Evolutionary conservation across 192 early-diverging fungal genomes (phyloP).

Genomic region (Backusella luteola): DNA sequence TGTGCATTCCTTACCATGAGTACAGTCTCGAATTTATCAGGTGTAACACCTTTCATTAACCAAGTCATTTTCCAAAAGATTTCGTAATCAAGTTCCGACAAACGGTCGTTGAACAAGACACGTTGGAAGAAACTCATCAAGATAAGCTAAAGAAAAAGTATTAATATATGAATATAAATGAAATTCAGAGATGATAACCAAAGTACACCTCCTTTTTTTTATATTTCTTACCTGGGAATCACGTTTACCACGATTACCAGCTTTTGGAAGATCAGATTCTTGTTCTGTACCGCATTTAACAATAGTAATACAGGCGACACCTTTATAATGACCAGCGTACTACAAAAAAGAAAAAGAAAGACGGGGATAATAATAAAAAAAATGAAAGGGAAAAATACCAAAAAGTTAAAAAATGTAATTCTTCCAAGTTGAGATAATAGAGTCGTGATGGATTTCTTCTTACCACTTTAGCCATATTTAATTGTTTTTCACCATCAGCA

Average conservation of each 20-base stretch:
- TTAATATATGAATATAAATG: background rate
- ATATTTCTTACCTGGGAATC: constrained; percentile 79
- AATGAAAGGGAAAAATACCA: constrained; percentile 17
- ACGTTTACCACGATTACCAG: constrained; percentile 94
- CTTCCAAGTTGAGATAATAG: background rate
- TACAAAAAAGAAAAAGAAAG: constrained; percentile 20
- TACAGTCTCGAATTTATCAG: constrained; percentile 79
- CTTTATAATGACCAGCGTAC: constrained; percentile 74
- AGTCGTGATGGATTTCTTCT: constrained; percentile 2
- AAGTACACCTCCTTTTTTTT: background rate
- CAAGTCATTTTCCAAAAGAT: constrained; percentile 80
- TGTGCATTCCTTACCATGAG: constrained; percentile 52
- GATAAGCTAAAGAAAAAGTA: constrained; percentile 42
- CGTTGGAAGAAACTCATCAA: constrained; percentile 93
- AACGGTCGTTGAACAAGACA: constrained; percentile 78
- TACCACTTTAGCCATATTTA: constrained; percentile 81
- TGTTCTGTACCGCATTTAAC: constrained; percentile 72
- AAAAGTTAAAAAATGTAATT: background rate
- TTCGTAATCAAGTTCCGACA: constrained; percentile 90
- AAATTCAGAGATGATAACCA: background rate
- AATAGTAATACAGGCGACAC: constrained; percentile 65
- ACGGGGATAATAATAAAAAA: background rate
- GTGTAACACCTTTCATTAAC: constrained; percentile 78
- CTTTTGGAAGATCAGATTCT: constrained; percentile 64
- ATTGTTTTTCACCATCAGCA: constrained; percentile 79